phyloP scores from a whole-genome alignment of 768 basidiomycete species.

The Rhizopogon roseolus region DNA sequence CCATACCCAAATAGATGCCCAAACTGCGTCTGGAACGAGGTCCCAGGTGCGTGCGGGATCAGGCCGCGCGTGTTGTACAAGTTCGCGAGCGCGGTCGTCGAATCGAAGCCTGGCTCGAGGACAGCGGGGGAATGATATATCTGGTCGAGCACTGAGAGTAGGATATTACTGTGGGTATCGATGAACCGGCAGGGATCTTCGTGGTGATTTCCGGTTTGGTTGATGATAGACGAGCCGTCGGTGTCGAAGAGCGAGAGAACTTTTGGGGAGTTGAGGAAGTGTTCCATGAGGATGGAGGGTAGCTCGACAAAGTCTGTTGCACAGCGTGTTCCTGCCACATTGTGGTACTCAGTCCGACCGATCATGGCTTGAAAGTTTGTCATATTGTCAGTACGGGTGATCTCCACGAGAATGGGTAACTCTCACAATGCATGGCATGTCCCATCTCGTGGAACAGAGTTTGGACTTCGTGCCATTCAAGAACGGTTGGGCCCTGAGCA shows the following conservation, averaged over 20 bases:
- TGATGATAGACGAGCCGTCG: slow-evolving; percentile 39
- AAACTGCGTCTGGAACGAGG: slow-evolving; percentile 94
- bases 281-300: slow-evolving; percentile 98
- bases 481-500: slow-evolving; percentile 59
- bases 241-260: slow-evolving; percentile 78
- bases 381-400: slow-evolving; percentile 3
- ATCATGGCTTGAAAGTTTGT: slow-evolving; percentile 77
- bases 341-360: slow-evolving; percentile 94
- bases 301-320: slow-evolving; percentile 98
- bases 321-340: slow-evolving; percentile 95
- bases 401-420: not conserved
- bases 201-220: slow-evolving; percentile 59
- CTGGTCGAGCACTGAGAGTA: slow-evolving; percentile 87
- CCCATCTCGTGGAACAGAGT: slow-evolving; percentile 99
- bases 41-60: slow-evolving; percentile 78
- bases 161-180: slow-evolving; percentile 88
- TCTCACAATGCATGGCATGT: slow-evolving; percentile 98
- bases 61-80: slow-evolving; percentile 69
- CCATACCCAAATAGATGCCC: slow-evolving; percentile 95
- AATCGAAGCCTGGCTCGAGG: slow-evolving; percentile 57
- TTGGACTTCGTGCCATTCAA: slow-evolving; percentile 91
- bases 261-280: slow-evolving; percentile 81
- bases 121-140: slow-evolving; percentile 75
- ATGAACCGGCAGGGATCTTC: slow-evolving; percentile 76
- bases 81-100: slow-evolving; percentile 58